Evolutionary conservation across 176 grass and related monocot species (phyloP).

Genomic region (Echinochloa phyllopogon): DNA sequence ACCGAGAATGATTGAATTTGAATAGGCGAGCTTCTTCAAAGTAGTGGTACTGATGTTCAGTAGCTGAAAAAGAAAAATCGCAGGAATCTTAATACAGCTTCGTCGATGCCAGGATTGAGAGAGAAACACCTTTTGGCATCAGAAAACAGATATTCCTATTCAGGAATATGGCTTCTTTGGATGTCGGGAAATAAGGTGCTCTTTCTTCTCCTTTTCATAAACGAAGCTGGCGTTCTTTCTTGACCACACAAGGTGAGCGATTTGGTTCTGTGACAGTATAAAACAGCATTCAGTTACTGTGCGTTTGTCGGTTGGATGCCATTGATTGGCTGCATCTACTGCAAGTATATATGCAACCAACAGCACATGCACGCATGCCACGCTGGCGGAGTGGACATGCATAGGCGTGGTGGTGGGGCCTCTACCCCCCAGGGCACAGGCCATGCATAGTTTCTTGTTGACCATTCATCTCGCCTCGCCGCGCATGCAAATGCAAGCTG

Average conservation of each 20-base stretch:
- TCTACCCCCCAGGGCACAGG: background rate
- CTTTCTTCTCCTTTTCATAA: background rate
- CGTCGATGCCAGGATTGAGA: background rate
- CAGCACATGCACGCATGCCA: conserved; percentile 18
- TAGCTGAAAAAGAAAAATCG: background rate
- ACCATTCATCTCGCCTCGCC: background rate
- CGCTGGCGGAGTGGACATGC: conserved; percentile 26
- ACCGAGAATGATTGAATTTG: background rate
- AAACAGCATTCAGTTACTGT: background rate
- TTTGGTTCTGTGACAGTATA: background rate
- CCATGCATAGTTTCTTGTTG: too few species aligned
- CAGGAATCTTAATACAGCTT: background rate
- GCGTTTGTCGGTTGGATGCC: background rate
- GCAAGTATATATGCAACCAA: background rate
- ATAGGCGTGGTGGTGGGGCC: conserved; percentile 1
- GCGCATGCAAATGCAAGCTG: background rate
- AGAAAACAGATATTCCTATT: background rate
- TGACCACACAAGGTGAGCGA: background rate
- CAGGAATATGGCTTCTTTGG: too few species aligned
- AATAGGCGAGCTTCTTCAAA: background rate
- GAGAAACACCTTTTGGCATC: background rate
- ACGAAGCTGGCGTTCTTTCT: background rate
- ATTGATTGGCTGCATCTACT: background rate
- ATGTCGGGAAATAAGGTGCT: background rate
- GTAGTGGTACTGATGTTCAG: background rate